phyloP scores from a whole-genome alignment of 2,329 filamentous ascomycete species.

The Didymella pomorum region DNA sequence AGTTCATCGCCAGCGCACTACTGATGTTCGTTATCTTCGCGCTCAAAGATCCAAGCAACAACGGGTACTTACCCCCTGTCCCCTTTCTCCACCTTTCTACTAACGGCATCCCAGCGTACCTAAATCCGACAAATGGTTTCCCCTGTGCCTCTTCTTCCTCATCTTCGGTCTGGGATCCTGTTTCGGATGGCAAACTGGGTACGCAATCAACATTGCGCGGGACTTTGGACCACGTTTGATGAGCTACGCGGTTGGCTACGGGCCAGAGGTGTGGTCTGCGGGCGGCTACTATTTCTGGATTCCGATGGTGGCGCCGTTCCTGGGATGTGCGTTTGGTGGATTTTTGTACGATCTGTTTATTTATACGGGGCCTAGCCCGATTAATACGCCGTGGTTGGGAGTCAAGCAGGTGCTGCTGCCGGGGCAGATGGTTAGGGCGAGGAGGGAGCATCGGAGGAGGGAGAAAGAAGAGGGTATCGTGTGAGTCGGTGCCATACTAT shows the following conservation, averaged over 20 bases:
- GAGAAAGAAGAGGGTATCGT: constrained; percentile 44
- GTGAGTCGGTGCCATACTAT: background rate
- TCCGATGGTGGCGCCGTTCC: constrained; percentile 75
- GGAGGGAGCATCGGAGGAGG: constrained; percentile 33
- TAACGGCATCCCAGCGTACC: background rate
- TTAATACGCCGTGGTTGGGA: constrained; percentile 73
- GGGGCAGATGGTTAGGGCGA: constrained; percentile 30
- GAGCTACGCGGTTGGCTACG: constrained; percentile 73
- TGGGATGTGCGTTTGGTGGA: constrained; percentile 56
- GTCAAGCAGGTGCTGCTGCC: constrained; percentile 59
- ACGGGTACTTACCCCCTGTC: too few relatives aligned
- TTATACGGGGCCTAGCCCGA: constrained; percentile 73
- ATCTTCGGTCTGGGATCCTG: constrained; percentile 77
- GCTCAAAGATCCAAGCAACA: constrained; percentile 61
- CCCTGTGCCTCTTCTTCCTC: constrained; percentile 72
- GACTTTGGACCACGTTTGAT: constrained; percentile 75
- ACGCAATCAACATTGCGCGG: constrained; percentile 76
- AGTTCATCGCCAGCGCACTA: constrained; percentile 72
- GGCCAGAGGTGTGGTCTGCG: constrained; percentile 70
- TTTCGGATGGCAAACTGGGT: constrained; percentile 80
- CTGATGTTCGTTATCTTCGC: constrained; percentile 78
- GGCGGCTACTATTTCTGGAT: constrained; percentile 79
- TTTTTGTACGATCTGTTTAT: constrained; percentile 55
- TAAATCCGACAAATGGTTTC: constrained; percentile 47
- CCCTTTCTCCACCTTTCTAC: too few relatives aligned